Evolutionary conservation across 352 stramenopile genomes (phyloP).

Genomic region (Blastocystis sp.): DNA sequence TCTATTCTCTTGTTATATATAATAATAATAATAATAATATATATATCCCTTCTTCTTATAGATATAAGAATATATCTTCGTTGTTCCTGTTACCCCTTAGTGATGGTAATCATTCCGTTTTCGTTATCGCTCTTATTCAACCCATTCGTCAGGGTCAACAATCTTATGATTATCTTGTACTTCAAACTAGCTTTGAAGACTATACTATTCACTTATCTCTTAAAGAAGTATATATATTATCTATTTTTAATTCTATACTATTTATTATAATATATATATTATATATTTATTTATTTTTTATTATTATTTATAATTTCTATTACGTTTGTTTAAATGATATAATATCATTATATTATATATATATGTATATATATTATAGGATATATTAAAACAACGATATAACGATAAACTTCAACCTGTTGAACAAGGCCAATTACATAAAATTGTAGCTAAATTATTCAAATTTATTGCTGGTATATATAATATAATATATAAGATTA

Average conservation of each 20-base stretch:
- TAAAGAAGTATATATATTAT: slow-evolving; percentile 57
- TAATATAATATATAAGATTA: slow-evolving; percentile 1
- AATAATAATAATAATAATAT: no score
- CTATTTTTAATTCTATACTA: slow-evolving; percentile 36
- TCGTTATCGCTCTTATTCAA: slow-evolving; percentile 94
- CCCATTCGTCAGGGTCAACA: slow-evolving; percentile 94
- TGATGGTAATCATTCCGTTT: slow-evolving; percentile 77
- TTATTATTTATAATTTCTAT: slow-evolving; percentile 35
- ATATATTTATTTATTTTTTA: slow-evolving; percentile 44
- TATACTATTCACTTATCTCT: slow-evolving; percentile 32
- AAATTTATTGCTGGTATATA: slow-evolving; percentile 65
- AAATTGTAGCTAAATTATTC: slow-evolving; percentile 93
- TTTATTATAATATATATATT: background rate
- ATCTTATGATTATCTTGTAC: slow-evolving; percentile 87
- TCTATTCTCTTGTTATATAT: no score
- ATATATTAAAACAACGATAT: slow-evolving; percentile 87
- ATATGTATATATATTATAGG: no score
- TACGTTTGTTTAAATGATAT: slow-evolving; percentile 67
- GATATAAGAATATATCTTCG: slow-evolving; percentile 94
- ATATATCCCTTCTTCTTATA: no score
- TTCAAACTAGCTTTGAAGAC: slow-evolving; percentile 56
- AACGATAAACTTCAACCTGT: slow-evolving; percentile 76
- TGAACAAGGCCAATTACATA: slow-evolving; percentile 78
- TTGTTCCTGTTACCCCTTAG: slow-evolving; percentile 87
- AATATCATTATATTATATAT: slow-evolving; percentile 37